These are phyloP conservation scores for Fusarium staphyleae DNA, from an alignment of 2,329 filamentous ascomycete genomes.

Conservation along the genomic window DNA sequence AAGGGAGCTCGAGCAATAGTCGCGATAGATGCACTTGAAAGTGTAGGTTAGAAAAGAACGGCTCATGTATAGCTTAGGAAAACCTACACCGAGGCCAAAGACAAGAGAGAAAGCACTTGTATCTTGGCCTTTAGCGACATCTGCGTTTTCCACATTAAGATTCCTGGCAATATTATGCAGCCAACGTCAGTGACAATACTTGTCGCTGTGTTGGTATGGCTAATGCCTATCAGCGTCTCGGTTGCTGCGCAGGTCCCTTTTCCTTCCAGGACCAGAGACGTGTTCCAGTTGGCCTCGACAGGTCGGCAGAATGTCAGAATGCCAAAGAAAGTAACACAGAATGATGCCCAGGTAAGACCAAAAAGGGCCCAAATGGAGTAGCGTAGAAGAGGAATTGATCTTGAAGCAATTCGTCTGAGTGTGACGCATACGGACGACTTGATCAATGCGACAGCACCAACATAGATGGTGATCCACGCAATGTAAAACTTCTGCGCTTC, in stretches of 20 bases:
- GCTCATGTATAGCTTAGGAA: not conserved
- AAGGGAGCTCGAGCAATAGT: conserved; percentile 5
- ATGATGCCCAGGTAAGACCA: conserved; percentile 1
- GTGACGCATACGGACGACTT: conserved; percentile 8
- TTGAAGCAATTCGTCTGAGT: conserved; percentile 2
- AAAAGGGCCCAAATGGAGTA: conserved; percentile 7
- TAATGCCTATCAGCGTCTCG: conserved; percentile 9
- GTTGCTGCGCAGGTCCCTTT: not conserved
- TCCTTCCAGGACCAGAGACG: not conserved
- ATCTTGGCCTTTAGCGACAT: conserved; percentile 5
- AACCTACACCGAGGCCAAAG: conserved; percentile 7
- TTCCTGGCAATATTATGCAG: not conserved
- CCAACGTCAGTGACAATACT: conserved; percentile 12
- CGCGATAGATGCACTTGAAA: conserved; percentile 9
- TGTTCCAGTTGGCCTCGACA: not conserved
- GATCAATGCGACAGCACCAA: conserved; percentile 7
- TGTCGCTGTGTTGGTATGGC: conserved; percentile 6
- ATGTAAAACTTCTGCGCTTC: conserved; percentile 11
- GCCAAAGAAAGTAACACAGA: conserved; percentile 5
- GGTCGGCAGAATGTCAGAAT: conserved; percentile 8
- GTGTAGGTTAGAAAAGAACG: not conserved
- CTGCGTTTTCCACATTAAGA: conserved; percentile 9
- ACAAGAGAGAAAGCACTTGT: conserved; percentile 2
- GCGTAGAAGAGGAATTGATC: not conserved
- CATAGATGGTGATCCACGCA: conserved; percentile 7